Evolutionary conservation across 805 yeast species (phyloP), one percentile per base, ranked within the genome.

Genomic region (Pichia nanzhaoensis): DNA sequence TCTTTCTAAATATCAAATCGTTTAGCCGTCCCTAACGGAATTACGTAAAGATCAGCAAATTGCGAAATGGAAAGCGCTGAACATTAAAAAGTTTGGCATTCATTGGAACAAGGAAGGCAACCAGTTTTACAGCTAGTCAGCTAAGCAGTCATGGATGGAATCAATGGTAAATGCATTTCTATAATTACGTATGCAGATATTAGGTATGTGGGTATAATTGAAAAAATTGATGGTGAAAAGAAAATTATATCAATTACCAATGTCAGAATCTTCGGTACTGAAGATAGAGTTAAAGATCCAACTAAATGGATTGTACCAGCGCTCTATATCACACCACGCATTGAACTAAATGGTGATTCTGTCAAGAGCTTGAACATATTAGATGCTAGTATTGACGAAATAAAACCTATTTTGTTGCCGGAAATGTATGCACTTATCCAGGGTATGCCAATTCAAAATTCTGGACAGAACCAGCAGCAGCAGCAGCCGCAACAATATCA

Each of bases 211-310:
- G 99, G 99, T 28, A 68, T 77, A n/a, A 73, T 91, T 59, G 88
- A 86, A 53, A 82, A 79, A 54, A 87, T 93, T 57, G 88, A 88
- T 63, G 93, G 95, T 24, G 90, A 86, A 48, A 84, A 84, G 49
- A 86, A 96, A 52, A 88, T 96, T 2, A 93, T 91, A 41, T 82
- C 96, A 5, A 73, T 91, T 57, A 74, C 75, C 39, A 71, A 80
- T 44, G 98, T 91, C 40, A 74, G 87, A 50, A 80, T 88, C 42
- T 82, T 82, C 53, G 99, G 98, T 45, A 85, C 97, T 18, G 98
- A 91, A 64, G 96, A 95, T 27, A 77, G 98, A 57, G 71, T 83
- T 53, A 66, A 69, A 13, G 88, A 84, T 61, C 82, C 85, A 3
- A 68, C 73, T 14, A 71, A 75, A 51, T 95, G 87, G 62, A 80